Evolutionary conservation across 2,329 filamentous ascomycete genomes (phyloP).

Genomic region (Achaetomium macrosporum): DNA sequence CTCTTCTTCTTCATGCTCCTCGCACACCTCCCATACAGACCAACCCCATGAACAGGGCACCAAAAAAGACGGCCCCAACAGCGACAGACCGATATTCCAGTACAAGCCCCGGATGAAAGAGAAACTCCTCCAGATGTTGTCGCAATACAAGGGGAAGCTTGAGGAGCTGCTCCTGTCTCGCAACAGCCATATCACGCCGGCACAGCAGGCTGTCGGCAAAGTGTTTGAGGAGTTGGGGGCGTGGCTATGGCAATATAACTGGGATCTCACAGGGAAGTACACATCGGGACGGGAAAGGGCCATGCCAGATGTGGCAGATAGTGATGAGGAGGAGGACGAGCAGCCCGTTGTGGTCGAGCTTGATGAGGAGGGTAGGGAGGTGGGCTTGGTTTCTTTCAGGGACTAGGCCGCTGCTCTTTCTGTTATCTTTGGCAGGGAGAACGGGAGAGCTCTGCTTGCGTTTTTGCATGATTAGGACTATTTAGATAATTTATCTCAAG

Average conservation of each 20-base stretch:
- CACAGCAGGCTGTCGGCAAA: slow-evolving; percentile 40
- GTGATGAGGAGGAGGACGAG: slow-evolving; percentile 43
- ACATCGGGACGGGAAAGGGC: slow-evolving; percentile 33
- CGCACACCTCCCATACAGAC: background rate
- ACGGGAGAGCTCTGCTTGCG: background rate
- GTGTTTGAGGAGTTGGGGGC: slow-evolving; percentile 46
- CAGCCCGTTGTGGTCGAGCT: slow-evolving; percentile 48
- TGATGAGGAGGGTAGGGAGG: slow-evolving; percentile 46
- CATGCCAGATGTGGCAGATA: slow-evolving; percentile 36
- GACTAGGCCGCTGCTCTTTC: background rate
- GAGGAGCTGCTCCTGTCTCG: slow-evolving; percentile 40
- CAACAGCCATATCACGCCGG: slow-evolving; percentile 31
- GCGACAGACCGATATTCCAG: slow-evolving; percentile 28
- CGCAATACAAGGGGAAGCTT: slow-evolving; percentile 49
- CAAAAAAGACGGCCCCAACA: slow-evolving; percentile 6
- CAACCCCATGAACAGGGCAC: slow-evolving; percentile 27
- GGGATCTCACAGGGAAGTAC: slow-evolving; percentile 45
- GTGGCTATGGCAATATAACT: slow-evolving; percentile 44
- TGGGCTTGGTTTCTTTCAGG: slow-evolving; percentile 43
- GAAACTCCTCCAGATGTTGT: slow-evolving; percentile 42
- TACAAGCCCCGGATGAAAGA: slow-evolving; percentile 28
- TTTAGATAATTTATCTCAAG: no score
- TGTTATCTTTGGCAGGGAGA: no score
- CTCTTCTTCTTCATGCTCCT: slow-evolving; percentile 28
- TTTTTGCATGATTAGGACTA: no score